These are phyloP conservation scores for Imleria badia DNA, from an alignment of 768 basidiomycete species.

Conservation along the genomic window DNA sequence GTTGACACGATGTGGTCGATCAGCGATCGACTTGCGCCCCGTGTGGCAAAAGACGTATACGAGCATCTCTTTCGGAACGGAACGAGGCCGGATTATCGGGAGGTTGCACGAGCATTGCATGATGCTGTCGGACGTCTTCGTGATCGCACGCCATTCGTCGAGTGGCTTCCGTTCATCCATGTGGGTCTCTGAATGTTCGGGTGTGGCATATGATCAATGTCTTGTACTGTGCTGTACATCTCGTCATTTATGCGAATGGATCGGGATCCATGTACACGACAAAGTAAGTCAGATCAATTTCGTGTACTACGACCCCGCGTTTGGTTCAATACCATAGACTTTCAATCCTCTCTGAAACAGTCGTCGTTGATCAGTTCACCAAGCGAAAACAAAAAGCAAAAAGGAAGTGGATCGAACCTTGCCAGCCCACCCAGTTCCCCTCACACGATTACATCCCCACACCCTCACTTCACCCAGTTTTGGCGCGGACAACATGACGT, in stretches of 20 bases:
- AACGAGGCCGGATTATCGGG: background rate
- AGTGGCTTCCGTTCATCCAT: background rate
- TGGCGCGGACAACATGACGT: conserved; percentile 49
- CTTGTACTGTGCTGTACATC: background rate
- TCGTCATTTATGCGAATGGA: background rate
- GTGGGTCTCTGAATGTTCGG: background rate
- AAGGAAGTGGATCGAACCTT: conserved; percentile 38
- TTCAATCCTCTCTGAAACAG: conserved; percentile 25
- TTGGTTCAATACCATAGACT: conserved; percentile 43
- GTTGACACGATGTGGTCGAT: conserved; percentile 48
- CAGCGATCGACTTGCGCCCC: conserved; percentile 36
- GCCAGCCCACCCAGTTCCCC: conserved; percentile 39
- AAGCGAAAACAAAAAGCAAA: background rate
- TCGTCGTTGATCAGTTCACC: background rate
- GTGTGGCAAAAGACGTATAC: conserved; percentile 35
- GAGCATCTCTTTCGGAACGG: background rate
- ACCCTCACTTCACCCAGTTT: conserved; percentile 47
- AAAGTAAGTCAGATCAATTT: background rate
- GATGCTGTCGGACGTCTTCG: background rate
- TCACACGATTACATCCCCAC: conserved; percentile 55
- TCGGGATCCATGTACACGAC: background rate
- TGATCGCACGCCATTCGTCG: background rate
- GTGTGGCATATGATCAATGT: background rate
- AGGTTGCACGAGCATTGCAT: conserved; percentile 3
- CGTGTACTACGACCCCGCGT: conserved; percentile 13